Evolutionary conservation across 129 eudicot genomes (phyloP).

Genomic region (Heracleum sosnowskyi): DNA sequence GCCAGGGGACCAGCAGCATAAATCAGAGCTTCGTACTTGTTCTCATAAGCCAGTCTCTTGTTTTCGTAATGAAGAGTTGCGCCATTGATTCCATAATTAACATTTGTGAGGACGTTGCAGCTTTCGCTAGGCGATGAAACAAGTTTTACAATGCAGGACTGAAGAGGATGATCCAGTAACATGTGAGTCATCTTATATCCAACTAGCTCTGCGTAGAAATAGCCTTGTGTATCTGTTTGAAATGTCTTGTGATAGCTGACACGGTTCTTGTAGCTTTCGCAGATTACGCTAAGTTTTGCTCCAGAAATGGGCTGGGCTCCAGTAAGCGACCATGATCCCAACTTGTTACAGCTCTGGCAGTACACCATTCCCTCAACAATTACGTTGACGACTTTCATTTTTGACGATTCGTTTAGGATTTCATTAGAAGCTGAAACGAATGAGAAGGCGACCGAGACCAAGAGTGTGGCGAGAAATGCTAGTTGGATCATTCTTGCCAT

Average conservation of each 20-base stretch:
- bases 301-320: conserved; percentile 54
- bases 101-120: conserved; percentile 57
- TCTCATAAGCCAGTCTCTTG: conserved; percentile 39
- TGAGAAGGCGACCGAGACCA: neutral
- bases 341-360: conserved; percentile 73
- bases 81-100: conserved; percentile 78
- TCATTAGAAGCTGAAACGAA: neutral
- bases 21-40: conserved; percentile 57
- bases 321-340: conserved; percentile 58
- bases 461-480: neutral
- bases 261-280: conserved; percentile 59
- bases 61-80: conserved; percentile 56
- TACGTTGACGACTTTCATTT: conserved; percentile 19
- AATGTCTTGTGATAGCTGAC: conserved; percentile 70
- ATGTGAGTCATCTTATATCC: conserved; percentile 56
- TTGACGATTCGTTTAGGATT: neutral
- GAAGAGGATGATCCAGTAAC: conserved; percentile 80
- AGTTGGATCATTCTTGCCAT: neutral
- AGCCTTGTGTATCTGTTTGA: conserved; percentile 45
- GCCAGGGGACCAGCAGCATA: conserved; percentile 77
- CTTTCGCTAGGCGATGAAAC: conserved; percentile 57
- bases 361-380: conserved; percentile 73
- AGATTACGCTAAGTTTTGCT: conserved; percentile 65
- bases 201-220: conserved; percentile 62
- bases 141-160: conserved; percentile 66